Base-by-base conservation (phyloP, 495 filamentous ascomycete genomes). In the Aspergillus baeticus region DNA sequence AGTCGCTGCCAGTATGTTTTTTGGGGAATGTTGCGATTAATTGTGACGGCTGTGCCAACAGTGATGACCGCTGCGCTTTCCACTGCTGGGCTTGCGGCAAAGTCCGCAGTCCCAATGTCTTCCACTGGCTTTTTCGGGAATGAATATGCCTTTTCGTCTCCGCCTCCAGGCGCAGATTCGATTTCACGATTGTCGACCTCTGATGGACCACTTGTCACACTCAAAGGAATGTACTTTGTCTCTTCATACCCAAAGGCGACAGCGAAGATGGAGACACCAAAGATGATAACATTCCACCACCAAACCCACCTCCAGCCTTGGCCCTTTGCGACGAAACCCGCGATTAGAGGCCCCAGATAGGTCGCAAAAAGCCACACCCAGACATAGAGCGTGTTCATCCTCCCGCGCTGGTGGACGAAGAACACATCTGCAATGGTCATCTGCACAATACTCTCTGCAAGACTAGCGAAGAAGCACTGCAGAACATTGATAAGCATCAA, bases 241-340 rank as follows among this genome's bases (percentile, higher is more conserved):
- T 81, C 77, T 52, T 80, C 75, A 26, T 72, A 76, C 8, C 68
- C 60, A 45, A 81, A 76, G 0, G 70, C 38, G 6, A 72, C 59
- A 33, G 69, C 63, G 33, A 77, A 8, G 5, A 80, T 17, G 1
- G 66, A 59, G 21, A 75, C 55, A 0, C 69, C 77, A 29, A 78
- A 72, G 45, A 80, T 67, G 20, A 81, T 78, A 1, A 69, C 71
- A 39, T 63, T 70, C 71, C 75, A 79, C 79, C 78, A 81, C 70
- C 76, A 81, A 18, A 77, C 71, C 77, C 78, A 81, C 21, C 72
- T 60, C 78, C 78, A 82, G 6, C 76, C 75, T 41, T 77, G 71
- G 26, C 69, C 68, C 15, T 66, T 61, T 1, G 73, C 70, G 10
- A 78, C 69, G 48, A 74, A 75, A 0, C 80, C 79, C 22, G 71